phyloP scores from a whole-genome alignment of 208 protist genomes.

The Wallacemonas collosoma region DNA sequence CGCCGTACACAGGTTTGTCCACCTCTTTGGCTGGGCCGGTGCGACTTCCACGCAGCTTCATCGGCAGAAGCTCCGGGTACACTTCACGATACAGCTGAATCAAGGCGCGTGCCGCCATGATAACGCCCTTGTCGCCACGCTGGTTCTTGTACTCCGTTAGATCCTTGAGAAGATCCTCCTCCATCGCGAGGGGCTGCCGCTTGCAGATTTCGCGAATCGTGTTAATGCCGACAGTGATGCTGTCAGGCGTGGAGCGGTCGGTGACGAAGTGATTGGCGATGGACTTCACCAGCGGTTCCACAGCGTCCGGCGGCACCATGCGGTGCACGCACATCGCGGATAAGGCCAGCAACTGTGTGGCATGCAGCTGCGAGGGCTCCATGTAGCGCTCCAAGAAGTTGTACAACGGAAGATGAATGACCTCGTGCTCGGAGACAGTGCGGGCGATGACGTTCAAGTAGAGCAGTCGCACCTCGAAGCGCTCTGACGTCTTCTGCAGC shows the following conservation, averaged over 20 bases:
- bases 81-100: conserved; percentile 95
- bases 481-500: conserved; percentile 92
- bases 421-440: conserved; percentile 93
- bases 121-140: conserved; percentile 95
- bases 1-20: conserved; percentile 64
- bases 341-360: conserved; percentile 95
- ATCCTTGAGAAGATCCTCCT: conserved; percentile 92
- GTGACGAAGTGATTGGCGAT: conserved; percentile 97
- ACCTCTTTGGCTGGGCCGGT: conserved; percentile 33
- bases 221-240: conserved; percentile 96
- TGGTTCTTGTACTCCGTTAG: conserved; percentile 93
- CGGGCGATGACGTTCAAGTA: conserved; percentile 97
- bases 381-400: conserved; percentile 96
- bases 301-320: conserved; percentile 93
- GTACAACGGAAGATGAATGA: conserved; percentile 97
- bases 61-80: conserved; percentile 95
- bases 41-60: conserved; percentile 89
- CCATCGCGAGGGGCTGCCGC: conserved; percentile 95
- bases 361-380: conserved; percentile 95
- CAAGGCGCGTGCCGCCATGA: conserved; percentile 94
- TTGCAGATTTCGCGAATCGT: conserved; percentile 96
- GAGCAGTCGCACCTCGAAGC: conserved; percentile 95
- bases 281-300: conserved; percentile 92
- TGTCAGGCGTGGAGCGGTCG: conserved; percentile 91
- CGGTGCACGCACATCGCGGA: conserved; percentile 95